These are phyloP conservation scores for Fusarium humuli DNA, from an alignment of 2,329 filamentous ascomycete genomes.

Conservation along the genomic window DNA sequence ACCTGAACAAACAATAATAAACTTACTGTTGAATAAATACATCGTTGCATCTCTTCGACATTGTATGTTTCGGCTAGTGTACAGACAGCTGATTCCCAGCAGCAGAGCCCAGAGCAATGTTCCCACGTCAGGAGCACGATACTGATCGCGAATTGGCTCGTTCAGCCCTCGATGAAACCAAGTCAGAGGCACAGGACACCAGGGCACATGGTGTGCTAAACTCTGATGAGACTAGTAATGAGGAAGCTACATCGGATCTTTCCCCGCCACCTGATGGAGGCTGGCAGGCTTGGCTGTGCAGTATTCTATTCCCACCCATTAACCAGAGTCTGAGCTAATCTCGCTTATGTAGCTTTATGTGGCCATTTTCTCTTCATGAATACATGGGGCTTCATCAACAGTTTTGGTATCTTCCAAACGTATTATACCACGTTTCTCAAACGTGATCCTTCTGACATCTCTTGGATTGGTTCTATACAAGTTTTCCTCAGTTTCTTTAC, in stretches of 20 bases:
- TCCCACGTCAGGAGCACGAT: not conserved
- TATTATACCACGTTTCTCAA: constrained; percentile 57
- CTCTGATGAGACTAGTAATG: not conserved
- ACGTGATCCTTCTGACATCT: constrained; percentile 58
- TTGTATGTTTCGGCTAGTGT: not conserved
- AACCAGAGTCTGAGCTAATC: constrained; percentile 45
- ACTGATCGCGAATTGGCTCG: not conserved
- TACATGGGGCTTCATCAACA: constrained; percentile 62
- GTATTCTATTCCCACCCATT: not conserved
- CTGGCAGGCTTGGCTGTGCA: constrained; percentile 14
- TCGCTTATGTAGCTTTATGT: not conserved
- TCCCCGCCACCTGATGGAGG: constrained; percentile 15
- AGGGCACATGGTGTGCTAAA: not conserved
- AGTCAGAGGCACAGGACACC: not conserved
- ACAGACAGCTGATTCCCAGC: not conserved
- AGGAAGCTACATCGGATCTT: too few species aligned
- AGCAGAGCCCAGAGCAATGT: not conserved
- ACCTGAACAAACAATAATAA: not conserved
- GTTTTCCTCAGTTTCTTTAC: constrained; percentile 65
- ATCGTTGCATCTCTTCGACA: too few species aligned
- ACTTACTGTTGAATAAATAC: too few species aligned
- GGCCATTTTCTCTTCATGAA: constrained; percentile 44
- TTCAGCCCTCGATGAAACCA: not conserved
- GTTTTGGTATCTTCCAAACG: constrained; percentile 63
- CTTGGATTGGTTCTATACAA: constrained; percentile 65